Percentiles rank a stretch among this genome's conserved stretches.
phyloP scores from a whole-genome alignment of 345 rosid species.

The Eucalyptus fibrosa region DNA sequence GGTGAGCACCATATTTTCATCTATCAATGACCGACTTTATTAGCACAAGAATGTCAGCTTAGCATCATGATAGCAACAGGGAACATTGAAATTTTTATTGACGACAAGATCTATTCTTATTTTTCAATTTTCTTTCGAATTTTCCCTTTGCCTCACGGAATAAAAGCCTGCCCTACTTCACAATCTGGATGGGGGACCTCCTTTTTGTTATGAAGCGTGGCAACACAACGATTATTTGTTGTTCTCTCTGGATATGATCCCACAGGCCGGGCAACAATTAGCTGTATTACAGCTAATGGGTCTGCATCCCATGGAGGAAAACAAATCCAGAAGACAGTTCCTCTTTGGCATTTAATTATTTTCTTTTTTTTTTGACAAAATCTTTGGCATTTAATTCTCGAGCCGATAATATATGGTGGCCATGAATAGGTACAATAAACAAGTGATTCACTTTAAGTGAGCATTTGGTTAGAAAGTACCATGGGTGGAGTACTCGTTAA shows the following conservation, averaged over 20 bases:
- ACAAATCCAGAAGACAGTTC: not conserved
- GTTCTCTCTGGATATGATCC: not conserved
- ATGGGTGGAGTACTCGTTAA: not conserved
- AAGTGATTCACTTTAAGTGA: not conserved
- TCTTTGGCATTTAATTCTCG: not conserved
- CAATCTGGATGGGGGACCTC: not conserved
- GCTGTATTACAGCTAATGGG: not conserved
- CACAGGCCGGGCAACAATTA: not conserved
- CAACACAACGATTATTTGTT: not conserved
- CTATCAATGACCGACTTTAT: not conserved
- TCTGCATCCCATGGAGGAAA: not conserved
- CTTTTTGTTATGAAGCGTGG: not conserved
- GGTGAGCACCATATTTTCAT: not conserved
- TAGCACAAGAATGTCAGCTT: not conserved
- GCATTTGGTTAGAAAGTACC: not conserved
- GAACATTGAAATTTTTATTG: not conserved
- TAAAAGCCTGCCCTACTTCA: not conserved
- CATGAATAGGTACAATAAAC: not conserved
- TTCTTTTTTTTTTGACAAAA: too few relatives aligned
- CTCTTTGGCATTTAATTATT: not conserved
- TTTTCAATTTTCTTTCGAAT: not conserved
- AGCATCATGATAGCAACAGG: not conserved
- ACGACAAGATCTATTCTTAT: not conserved
- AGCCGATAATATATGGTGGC: not conserved
- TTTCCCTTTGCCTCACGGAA: not conserved